Base-by-base conservation (phyloP, 352 stramenopile genomes). In the Globisporangium radiosum region DNA sequence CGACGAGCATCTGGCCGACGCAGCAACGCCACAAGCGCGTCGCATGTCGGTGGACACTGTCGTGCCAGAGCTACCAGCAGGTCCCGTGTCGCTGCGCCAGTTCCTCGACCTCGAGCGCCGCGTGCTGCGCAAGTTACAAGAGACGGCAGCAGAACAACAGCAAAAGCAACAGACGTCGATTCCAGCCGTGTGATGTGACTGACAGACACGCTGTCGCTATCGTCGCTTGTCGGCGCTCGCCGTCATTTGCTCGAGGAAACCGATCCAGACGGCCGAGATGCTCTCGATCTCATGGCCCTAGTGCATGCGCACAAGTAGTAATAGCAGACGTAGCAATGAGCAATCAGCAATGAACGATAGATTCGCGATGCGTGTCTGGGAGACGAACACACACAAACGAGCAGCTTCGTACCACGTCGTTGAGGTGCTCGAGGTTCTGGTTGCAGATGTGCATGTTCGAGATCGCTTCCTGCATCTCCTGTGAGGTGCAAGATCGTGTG, bases 391-490 rank as follows among this genome's bases (percentile, higher is more conserved):
- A 33, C 25, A 33, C 25, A 33, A 33, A 33, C 25, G 25, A 33
- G 25, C 25, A 33, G 25, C 25, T 33, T 33, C 76, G 36, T 52
- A 92, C 83, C 57, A 92, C 79, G 42, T 92, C 83, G 51, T 92
- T 90, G 19, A 90, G 63, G 52, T 92, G 83, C 54, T 90, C 83
- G 52, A 92, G 68, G 48, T 90, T 90, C 58, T 90, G 83, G 59
- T 79, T 88, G 38, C 90, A 60, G 55, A 90, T 92, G 53, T 92
- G 77, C 25, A 90, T 74, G 54, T 90, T 90, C n/a, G 80, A 89
- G 38, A 88, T 73, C 4, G 80, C 81, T 62, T 90, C 83, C 58
- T 92, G 81, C 67, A 90, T 82, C 54, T 81, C 76, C 82, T 92
- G 45, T 19, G 25, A 33, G 25, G 25, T 33, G 13, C 7, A 44